Evolutionary conservation across 495 filamentous ascomycete species (phyloP).

Genomic region (Penicillium tannophilum): DNA sequence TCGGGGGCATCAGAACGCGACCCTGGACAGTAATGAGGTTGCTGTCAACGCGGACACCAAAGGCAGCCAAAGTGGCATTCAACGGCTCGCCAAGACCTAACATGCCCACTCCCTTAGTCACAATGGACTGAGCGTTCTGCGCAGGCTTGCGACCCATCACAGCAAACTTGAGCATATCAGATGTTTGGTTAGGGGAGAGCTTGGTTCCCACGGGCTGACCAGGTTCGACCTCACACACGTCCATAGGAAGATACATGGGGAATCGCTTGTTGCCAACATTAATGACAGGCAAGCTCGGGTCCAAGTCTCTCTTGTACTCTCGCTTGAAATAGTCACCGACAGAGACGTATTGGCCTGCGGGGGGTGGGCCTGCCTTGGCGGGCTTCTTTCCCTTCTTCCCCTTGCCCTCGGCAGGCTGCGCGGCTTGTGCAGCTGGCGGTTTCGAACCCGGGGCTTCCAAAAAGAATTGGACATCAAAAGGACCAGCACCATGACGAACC

Average conservation of each 20-base stretch:
- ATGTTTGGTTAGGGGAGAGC: constrained; percentile 58
- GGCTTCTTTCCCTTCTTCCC: constrained; percentile 41
- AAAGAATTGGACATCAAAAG: constrained; percentile 51
- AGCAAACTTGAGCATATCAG: constrained; percentile 68
- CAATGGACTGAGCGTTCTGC: constrained; percentile 68
- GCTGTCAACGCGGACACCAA: constrained; percentile 56
- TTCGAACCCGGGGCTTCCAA: constrained; percentile 26
- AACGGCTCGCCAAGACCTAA: constrained; percentile 44
- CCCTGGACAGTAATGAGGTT: constrained; percentile 65
- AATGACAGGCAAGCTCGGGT: constrained; percentile 59
- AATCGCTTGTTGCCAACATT: constrained; percentile 63
- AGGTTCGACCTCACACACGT: constrained; percentile 63
- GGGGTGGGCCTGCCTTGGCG: constrained; percentile 33
- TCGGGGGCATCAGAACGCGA: constrained; percentile 60
- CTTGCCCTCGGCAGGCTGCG: constrained; percentile 16
- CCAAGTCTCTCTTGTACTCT: constrained; percentile 46
- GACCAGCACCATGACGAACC: constrained; percentile 36
- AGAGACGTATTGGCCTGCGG: constrained; percentile 45
- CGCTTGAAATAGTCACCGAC: constrained; percentile 54
- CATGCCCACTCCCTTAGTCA: constrained; percentile 51
- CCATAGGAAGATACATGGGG: constrained; percentile 67
- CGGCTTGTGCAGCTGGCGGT: neutral
- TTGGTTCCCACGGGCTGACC: constrained; percentile 65
- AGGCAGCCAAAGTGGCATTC: constrained; percentile 37
- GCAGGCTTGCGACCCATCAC: constrained; percentile 57